A percentile compares a stretch with the other conserved stretches of the same genome.
Conservation (phyloP, 768 basidiomycete genomes). For the Austroboletus eburneus region DNA sequence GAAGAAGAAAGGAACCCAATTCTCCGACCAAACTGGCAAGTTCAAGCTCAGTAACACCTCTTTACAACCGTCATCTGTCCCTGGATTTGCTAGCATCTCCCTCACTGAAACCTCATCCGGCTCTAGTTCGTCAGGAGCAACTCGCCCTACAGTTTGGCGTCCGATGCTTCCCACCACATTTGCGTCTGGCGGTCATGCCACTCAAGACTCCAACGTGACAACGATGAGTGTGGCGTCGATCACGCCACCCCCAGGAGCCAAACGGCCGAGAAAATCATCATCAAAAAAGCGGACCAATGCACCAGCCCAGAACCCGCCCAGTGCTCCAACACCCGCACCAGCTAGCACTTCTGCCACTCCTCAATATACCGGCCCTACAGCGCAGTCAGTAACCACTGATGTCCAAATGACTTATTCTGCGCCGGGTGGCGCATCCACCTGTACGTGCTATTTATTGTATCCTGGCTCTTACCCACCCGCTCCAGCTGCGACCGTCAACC, state of each 20-base stretch:
- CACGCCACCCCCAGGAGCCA: not conserved
- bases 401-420: conserved; percentile 1
- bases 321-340: conserved; percentile 5
- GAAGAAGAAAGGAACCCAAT: conserved; percentile 36
- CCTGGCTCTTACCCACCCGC: conserved; percentile 4
- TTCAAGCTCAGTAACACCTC: conserved; percentile 41
- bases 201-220: not conserved
- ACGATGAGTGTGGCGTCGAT: not conserved
- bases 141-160: not conserved
- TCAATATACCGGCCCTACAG: conserved; percentile 9
- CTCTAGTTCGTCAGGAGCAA: not conserved
- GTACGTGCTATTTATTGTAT: conserved; percentile 21
- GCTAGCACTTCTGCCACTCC: not conserved
- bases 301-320: not conserved
- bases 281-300: conserved; percentile 7
- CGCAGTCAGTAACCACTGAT: not conserved
- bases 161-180: conserved; percentile 3
- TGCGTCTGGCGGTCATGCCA: not conserved
- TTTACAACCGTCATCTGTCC: conserved; percentile 25
- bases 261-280: conserved; percentile 13
- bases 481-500: conserved; percentile 10
- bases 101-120: conserved; percentile 4
- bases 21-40: conserved; percentile 42
- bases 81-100: conserved; percentile 34
- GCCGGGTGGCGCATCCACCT: conserved; percentile 17